Conservation (phyloP, 306 rosid species). For the Gastrolobium villosum region DNA sequence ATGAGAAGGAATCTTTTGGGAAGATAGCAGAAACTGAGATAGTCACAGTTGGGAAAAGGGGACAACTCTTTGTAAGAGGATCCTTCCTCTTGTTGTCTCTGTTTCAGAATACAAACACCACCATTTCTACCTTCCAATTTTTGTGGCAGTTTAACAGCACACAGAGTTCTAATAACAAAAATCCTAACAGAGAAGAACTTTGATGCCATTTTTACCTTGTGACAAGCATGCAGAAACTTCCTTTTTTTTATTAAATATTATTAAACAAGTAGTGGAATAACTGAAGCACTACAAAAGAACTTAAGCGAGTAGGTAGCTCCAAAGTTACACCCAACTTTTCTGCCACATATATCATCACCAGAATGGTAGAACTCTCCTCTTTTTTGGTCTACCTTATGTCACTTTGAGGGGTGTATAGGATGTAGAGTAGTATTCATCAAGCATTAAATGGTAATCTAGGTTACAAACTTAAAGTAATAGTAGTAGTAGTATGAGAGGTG, state of each 20-base stretch:
- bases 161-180: slow-evolving; percentile 34
- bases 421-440: slow-evolving; percentile 34
- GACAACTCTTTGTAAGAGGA: no score
- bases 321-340: slow-evolving; percentile 18
- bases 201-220: background rate
- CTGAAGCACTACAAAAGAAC: slow-evolving; percentile 14
- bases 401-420: slow-evolving; percentile 4
- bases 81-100: no score
- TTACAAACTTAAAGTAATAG: slow-evolving; percentile 5
- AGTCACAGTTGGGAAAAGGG: no score
- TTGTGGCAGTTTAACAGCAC: slow-evolving; percentile 39
- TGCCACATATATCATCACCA: background rate
- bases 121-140: background rate
- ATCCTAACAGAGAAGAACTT: slow-evolving; percentile 10
- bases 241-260: slow-evolving; percentile 4
- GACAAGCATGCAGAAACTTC: background rate
- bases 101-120: no score
- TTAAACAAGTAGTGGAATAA: slow-evolving; percentile 28
- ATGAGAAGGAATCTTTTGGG: no score
- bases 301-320: slow-evolving; percentile 21
- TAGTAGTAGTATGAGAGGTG: slow-evolving; percentile 9
- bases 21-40: no score
- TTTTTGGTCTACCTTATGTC: slow-evolving; percentile 34
- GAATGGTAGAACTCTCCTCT: slow-evolving; percentile 20
- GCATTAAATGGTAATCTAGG: slow-evolving; percentile 25